Evolutionary conservation across 2,329 filamentous ascomycete genomes (phyloP), one percentile per base, ranked within the genome.

Genomic region (Stachybotrys elegans): DNA sequence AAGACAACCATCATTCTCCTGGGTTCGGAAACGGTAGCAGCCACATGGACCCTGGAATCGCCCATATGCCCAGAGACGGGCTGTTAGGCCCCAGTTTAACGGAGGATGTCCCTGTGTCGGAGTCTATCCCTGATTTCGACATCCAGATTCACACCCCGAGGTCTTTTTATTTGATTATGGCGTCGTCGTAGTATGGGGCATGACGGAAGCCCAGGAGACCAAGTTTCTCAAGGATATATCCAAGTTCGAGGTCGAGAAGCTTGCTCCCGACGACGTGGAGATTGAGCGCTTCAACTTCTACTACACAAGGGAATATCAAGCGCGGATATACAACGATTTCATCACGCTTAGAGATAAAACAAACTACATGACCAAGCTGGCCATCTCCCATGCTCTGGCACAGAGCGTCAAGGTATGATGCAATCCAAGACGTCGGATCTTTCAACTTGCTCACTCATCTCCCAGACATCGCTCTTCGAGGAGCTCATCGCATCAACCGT

Each of bases 231-330:
- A 93, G 55, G 92, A 98, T 57, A 86, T 98, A 49, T 81, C 88
- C 45, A 95, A 93, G 59, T 98, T 97, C 55, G 93, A 96, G 65
- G 79, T 83, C 32, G 92, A 95, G 61, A 95, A 95, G 64, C 76
- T 97, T 40, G 83, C 83, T 21, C 80, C 85, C 11, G 91, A 95
- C 59, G 89, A 95, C 55, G 84, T 95, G 22, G 92, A 98, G 69
- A 88, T 90, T 38, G 93, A 98, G 66, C 89, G 92, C 59, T 98
- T 98, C 76, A 98, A 98, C 65, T 98, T 97, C 66, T 98, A 98
- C 72, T 97, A 98, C 70, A 97, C 93, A 4, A 81, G 87, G 57
- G 92, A 97, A 62, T 98, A 98, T 63, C 94, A 98, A 68, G 89
- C 93, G 19, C 85, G 93, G 42, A 98, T 98, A 65, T 98, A 98